Evolutionary conservation across 2,329 filamentous ascomycete genomes (phyloP).

Genomic region (Sporothrix pallida): DNA sequence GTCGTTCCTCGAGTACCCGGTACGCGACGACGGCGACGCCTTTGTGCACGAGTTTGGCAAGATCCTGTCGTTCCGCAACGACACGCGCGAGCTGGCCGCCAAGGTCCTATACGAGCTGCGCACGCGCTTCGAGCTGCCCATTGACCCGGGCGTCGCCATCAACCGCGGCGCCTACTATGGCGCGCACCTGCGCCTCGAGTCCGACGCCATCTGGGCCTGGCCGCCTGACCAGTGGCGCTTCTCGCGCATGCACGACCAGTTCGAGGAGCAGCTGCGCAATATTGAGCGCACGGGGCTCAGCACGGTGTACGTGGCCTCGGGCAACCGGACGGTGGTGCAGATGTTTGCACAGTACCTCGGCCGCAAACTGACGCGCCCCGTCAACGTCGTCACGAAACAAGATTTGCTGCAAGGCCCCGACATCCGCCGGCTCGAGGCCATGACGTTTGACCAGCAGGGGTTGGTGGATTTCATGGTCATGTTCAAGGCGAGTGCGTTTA

Average conservation of each 20-base stretch:
- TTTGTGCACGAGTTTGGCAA: constrained; percentile 47
- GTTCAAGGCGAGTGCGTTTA: constrained; percentile 45
- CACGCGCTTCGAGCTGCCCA: constrained; percentile 37
- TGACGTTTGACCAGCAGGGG: constrained; percentile 46
- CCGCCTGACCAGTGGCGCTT: constrained; percentile 43
- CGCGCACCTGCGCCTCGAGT: constrained; percentile 44
- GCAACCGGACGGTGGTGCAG: constrained; percentile 42
- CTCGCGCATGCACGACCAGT: constrained; percentile 44
- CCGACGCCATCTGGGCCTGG: constrained; percentile 45
- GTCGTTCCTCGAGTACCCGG: constrained; percentile 49
- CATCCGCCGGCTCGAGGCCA: constrained; percentile 36
- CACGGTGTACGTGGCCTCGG: constrained; percentile 44
- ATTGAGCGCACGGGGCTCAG: constrained; percentile 39
- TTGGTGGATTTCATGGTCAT: constrained; percentile 46
- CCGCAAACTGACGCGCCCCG: constrained; percentile 23
- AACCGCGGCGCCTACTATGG: constrained; percentile 43
- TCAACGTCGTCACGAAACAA: constrained; percentile 44
- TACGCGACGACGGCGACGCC: constrained; percentile 45
- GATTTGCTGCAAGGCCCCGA: constrained; percentile 41
- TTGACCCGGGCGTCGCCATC: constrained; percentile 41
- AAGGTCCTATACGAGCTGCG: constrained; percentile 41
- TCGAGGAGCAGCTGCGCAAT: constrained; percentile 43
- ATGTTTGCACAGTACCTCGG: constrained; percentile 39
- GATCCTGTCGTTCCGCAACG: constrained; percentile 44
- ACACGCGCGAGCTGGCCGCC: constrained; percentile 43